phyloP scores from a whole-genome alignment of 805 yeast species.

The Starmerella floris region DNA sequence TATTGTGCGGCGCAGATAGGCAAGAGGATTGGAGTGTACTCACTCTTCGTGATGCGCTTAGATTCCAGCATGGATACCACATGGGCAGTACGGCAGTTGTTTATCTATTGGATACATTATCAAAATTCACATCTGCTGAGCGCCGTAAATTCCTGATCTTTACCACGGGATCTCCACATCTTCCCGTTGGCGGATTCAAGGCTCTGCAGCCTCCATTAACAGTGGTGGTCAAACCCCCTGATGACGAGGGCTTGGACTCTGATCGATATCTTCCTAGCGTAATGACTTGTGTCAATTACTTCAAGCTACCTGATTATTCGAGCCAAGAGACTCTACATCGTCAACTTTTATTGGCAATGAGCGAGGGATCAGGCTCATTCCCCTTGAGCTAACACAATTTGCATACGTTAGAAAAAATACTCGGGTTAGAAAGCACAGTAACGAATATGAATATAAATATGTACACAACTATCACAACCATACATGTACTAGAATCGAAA shows the following conservation, averaged over 20 bases:
- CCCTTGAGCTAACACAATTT: conserved; percentile 42
- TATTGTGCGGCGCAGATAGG: conserved; percentile 40
- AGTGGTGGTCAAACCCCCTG: conserved; percentile 65
- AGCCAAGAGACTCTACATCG: conserved; percentile 44
- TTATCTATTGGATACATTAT: conserved; percentile 48
- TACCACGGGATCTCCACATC: conserved; percentile 80
- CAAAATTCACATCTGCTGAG: conserved; percentile 39
- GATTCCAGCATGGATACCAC: conserved; percentile 84
- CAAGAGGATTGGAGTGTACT: conserved; percentile 67
- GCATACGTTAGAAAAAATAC: too few species aligned
- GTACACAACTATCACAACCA: too few species aligned
- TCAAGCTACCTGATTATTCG: conserved; percentile 76
- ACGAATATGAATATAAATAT: too few species aligned
- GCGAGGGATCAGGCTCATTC: conserved; percentile 82
- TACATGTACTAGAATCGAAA: too few species aligned
- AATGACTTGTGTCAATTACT: conserved; percentile 94
- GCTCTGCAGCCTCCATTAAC: conserved; percentile 71
- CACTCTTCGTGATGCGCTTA: conserved; percentile 45
- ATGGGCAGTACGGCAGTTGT: conserved; percentile 53
- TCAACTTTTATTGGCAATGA: conserved; percentile 55
- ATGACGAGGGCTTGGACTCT: conserved; percentile 41
- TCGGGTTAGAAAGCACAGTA: too few species aligned
- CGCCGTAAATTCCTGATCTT: conserved; percentile 70
- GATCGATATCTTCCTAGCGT: conserved; percentile 90
- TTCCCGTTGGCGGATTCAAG: conserved; percentile 90